Evolutionary conservation across 768 basidiomycete species (phyloP).

Genomic region (Chiua virens): DNA sequence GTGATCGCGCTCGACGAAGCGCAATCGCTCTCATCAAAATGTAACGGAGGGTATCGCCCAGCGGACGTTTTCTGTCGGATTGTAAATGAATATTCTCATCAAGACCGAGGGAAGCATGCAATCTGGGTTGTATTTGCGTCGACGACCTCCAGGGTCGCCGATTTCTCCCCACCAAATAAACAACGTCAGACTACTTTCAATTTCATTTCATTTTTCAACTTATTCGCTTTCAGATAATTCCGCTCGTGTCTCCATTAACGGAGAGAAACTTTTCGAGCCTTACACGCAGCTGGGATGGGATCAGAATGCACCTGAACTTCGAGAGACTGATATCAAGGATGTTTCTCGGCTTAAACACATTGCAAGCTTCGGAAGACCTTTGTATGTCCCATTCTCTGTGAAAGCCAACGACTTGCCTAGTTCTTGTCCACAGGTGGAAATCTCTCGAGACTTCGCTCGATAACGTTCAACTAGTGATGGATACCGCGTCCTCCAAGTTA

Average conservation of each 20-base stretch:
- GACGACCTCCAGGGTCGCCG: background rate
- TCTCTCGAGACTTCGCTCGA: too few relatives aligned
- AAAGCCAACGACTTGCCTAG: too few relatives aligned
- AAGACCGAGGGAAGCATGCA: too few relatives aligned
- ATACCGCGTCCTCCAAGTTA: background rate
- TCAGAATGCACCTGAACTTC: background rate
- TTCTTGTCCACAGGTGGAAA: too few relatives aligned
- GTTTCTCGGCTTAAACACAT: background rate
- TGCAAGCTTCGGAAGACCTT: background rate
- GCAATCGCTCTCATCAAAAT: too few relatives aligned
- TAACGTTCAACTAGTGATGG: background rate
- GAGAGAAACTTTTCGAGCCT: background rate
- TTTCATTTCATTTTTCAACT: background rate
- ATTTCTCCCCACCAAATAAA: background rate
- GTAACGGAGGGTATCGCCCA: background rate
- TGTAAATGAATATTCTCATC: background rate
- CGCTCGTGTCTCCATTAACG: too few relatives aligned
- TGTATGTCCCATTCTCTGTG: conserved; percentile 1
- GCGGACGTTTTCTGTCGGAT: background rate
- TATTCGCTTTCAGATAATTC: background rate
- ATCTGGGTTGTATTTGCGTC: background rate
- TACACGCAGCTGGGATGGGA: conserved; percentile 1
- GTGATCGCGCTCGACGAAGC: too few relatives aligned
- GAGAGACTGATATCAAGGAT: background rate
- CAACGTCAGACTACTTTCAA: background rate